These are phyloP conservation scores for Fragosphaeria purpurea DNA, from an alignment of 2,329 filamentous ascomycete genomes.

Conservation along the genomic window DNA sequence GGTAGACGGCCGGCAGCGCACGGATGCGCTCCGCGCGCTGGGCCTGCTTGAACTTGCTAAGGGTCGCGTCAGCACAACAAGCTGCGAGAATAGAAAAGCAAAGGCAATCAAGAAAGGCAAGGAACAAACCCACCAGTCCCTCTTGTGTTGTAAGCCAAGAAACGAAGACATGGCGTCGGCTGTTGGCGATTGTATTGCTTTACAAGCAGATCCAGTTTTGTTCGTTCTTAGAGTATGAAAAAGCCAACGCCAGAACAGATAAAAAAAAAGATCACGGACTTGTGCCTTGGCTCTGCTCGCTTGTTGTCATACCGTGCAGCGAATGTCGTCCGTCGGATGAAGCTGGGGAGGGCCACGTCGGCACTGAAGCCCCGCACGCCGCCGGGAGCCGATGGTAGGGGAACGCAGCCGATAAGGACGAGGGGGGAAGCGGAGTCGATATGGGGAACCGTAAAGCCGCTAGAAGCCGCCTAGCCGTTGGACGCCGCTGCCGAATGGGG, in stretches of 20 bases:
- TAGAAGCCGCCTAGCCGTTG: no score
- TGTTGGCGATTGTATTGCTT: not conserved
- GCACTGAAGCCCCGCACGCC: slow-evolving; percentile 1
- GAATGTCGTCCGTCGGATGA: no score
- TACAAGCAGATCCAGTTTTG: no score
- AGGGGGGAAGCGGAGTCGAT: not conserved
- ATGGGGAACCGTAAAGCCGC: no score
- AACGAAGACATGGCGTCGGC: slow-evolving; percentile 8
- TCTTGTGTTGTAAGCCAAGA: slow-evolving; percentile 9
- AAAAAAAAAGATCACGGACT: not conserved
- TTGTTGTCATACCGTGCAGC: no score
- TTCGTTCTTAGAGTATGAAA: not conserved
- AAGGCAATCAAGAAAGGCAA: not conserved
- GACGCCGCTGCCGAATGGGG: no score
- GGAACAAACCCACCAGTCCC: slow-evolving; percentile 10
- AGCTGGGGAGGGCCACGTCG: not conserved
- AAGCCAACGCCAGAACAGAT: not conserved
- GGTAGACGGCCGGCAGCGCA: slow-evolving; percentile 52
- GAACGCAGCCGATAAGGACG: not conserved
- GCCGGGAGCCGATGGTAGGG: not conserved
- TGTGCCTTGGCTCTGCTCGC: no score
- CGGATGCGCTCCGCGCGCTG: slow-evolving; percentile 63
- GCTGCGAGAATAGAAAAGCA: not conserved
- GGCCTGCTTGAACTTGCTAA: slow-evolving; percentile 67
- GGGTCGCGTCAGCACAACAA: slow-evolving; percentile 17